Conservation (phyloP, 768 basidiomycete species). For the Sporobolomyces pararoseus region DNA sequence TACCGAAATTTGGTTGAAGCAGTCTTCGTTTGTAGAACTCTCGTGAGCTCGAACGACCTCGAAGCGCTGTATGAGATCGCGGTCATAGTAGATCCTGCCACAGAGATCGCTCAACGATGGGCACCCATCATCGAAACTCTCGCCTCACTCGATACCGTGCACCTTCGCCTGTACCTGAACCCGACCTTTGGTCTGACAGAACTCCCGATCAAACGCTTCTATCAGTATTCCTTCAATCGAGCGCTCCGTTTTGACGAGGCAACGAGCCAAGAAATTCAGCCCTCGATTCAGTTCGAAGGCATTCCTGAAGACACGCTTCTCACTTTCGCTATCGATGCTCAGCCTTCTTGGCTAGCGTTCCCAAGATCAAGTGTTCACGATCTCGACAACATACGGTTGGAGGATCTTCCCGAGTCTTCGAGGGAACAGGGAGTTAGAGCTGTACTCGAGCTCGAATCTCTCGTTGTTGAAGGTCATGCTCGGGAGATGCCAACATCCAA, state of each 20-base stretch:
- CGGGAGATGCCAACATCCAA: constrained; percentile 63
- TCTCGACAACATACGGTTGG: constrained; percentile 89
- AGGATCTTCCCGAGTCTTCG: constrained; percentile 60
- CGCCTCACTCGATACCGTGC: constrained; percentile 47
- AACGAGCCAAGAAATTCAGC: constrained; percentile 59
- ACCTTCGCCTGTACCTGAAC: constrained; percentile 73
- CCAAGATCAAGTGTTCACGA: constrained; percentile 85
- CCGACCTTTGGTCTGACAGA: constrained; percentile 62
- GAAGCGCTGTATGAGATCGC: constrained; percentile 53
- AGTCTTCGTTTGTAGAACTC: constrained; percentile 8
- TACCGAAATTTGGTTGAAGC: too few relatives aligned
- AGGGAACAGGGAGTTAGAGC: constrained; percentile 61
- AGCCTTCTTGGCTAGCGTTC: constrained; percentile 85
- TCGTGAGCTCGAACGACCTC: constrained; percentile 9
- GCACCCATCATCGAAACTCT: constrained; percentile 62
- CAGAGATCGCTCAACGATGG: constrained; percentile 80
- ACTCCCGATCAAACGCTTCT: constrained; percentile 89
- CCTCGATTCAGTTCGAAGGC: constrained; percentile 62
- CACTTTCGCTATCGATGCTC: constrained; percentile 88
- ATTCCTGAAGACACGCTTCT: constrained; percentile 84
- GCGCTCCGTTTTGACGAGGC: constrained; percentile 60
- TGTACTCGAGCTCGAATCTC: constrained; percentile 79
- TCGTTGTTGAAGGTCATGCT: constrained; percentile 91
- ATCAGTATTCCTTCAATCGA: constrained; percentile 67
- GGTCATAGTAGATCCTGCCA: constrained; percentile 79